These are phyloP conservation scores for Carex cristatella DNA, from an alignment of 176 grass and related monocot genomes.

Conservation along the genomic window DNA sequence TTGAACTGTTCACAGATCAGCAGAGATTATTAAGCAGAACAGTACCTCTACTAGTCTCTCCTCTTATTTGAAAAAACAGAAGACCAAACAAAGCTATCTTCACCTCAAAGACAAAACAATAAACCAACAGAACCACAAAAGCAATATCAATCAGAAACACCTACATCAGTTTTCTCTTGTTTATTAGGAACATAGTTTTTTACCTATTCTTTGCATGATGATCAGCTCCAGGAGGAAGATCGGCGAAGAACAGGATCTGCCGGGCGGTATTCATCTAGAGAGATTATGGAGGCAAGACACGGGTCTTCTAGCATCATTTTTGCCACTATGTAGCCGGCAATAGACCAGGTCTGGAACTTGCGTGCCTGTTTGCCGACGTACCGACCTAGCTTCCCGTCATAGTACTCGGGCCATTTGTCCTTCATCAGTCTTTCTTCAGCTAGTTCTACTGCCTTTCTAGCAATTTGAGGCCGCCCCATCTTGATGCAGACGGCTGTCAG, in stretches of 20 bases:
- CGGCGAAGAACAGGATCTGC: slow-evolving; percentile 60
- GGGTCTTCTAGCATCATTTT: slow-evolving; percentile 91
- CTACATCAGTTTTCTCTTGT: neutral
- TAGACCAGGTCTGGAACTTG: slow-evolving; percentile 91
- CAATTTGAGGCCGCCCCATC: slow-evolving; percentile 70
- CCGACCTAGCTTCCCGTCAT: slow-evolving; percentile 81
- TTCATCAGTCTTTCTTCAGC: slow-evolving; percentile 65
- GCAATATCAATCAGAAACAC: neutral
- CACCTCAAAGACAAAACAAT: neutral
- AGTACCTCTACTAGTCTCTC: neutral
- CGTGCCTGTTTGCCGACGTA: slow-evolving; percentile 84
- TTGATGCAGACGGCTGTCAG: slow-evolving; percentile 86
- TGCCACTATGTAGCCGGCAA: slow-evolving; percentile 88
- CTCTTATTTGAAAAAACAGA: slow-evolving; percentile 8
- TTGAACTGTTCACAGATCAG: neutral
- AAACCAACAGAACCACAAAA: neutral
- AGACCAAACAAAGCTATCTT: neutral
- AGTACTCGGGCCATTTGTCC: slow-evolving; percentile 94
- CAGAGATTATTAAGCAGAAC: neutral
- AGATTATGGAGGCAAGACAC: slow-evolving; percentile 60
- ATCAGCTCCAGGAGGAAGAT: slow-evolving; percentile 62
- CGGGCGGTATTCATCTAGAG: slow-evolving; percentile 53
- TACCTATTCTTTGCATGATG: neutral
- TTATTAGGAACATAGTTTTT: neutral
- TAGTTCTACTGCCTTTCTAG: slow-evolving; percentile 63